These are phyloP conservation scores for Medicago arabica DNA, from an alignment of 306 rosid genomes.

Conservation along the genomic window DNA sequence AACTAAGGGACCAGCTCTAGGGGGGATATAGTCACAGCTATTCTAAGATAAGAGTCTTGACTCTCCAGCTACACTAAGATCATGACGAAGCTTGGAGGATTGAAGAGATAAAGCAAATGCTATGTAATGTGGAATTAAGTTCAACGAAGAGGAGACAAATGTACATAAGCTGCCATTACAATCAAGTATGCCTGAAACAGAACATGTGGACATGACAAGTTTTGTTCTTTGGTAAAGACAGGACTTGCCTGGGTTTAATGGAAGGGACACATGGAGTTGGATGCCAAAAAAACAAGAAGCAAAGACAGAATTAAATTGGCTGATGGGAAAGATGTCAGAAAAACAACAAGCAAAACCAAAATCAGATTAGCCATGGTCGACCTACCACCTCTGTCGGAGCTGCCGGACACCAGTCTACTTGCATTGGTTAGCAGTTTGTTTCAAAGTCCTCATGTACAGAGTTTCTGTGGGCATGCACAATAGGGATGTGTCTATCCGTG, in stretches of 20 bases:
- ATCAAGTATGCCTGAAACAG: not conserved
- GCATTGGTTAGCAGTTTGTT: not conserved
- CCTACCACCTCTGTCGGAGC: constrained; percentile 8
- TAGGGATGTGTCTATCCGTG: not conserved
- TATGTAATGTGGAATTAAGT: not conserved
- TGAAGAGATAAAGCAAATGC: constrained; percentile 4
- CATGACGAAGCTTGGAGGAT: not conserved
- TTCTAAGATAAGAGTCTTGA: constrained; percentile 9
- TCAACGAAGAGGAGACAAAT: not conserved
- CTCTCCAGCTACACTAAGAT: constrained; percentile 7
- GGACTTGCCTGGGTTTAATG: not conserved
- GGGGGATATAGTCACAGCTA: not conserved
- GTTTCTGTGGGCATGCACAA: not conserved
- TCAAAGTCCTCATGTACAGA: not conserved
- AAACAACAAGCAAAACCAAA: not conserved
- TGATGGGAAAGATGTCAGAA: not conserved
- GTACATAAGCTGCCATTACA: not conserved
- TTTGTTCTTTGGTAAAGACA: constrained; percentile 5
- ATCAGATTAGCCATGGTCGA: not conserved
- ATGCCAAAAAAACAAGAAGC: not conserved
- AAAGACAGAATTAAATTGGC: not conserved
- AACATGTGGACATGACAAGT: not conserved
- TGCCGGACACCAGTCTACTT: not conserved
- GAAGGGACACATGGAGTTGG: not conserved
- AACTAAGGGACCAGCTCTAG: not conserved